A percentile compares a stretch with the other conserved stretches of the same genome.
These are phyloP conservation scores for Cladophialophora immunda DNA, from an alignment of 2,329 filamentous ascomycete species.

Conservation along the genomic window DNA sequence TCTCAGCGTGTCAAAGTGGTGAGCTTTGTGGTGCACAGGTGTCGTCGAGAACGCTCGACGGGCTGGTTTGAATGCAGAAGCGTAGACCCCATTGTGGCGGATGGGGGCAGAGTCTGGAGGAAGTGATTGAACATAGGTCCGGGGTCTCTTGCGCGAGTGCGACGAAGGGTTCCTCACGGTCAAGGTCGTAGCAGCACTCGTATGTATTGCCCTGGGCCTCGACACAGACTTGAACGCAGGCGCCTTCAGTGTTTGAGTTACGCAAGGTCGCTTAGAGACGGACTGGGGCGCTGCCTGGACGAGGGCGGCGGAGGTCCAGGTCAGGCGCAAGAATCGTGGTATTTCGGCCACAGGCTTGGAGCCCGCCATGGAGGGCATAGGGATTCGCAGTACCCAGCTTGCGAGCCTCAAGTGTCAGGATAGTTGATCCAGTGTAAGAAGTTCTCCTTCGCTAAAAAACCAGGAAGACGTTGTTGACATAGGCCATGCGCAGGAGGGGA, in stretches of 20 bases:
- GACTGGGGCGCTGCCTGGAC: conserved; percentile 29
- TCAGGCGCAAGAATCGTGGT: conserved; percentile 54
- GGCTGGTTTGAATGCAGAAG: conserved; percentile 53
- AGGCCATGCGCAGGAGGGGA: not conserved
- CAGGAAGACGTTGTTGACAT: not conserved
- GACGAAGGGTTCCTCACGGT: conserved; percentile 18
- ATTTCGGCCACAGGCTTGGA: conserved; percentile 53
- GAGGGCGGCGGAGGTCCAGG: conserved; percentile 44
- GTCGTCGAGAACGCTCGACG: conserved; percentile 67
- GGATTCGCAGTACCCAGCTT: not conserved
- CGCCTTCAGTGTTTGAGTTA: conserved; percentile 16
- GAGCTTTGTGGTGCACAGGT: conserved; percentile 73
- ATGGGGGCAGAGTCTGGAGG: conserved; percentile 44
- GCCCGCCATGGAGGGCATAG: conserved; percentile 48
- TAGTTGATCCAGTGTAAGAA: not conserved
- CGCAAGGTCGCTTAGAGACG: conserved; percentile 15
- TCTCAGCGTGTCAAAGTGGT: conserved; percentile 98
- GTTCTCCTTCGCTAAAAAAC: not conserved
- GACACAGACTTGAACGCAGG: conserved; percentile 27
- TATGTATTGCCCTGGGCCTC: conserved; percentile 28
- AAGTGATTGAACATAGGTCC: conserved; percentile 26
- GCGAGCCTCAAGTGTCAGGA: no score
- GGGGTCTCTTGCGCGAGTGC: conserved; percentile 20
- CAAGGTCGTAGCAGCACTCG: conserved; percentile 10
- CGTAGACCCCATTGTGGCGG: conserved; percentile 58